Evolutionary conservation across 768 basidiomycete species (phyloP), one percentile per base, ranked within the genome.

Genomic region (Leccinum olivaceopallidum): DNA sequence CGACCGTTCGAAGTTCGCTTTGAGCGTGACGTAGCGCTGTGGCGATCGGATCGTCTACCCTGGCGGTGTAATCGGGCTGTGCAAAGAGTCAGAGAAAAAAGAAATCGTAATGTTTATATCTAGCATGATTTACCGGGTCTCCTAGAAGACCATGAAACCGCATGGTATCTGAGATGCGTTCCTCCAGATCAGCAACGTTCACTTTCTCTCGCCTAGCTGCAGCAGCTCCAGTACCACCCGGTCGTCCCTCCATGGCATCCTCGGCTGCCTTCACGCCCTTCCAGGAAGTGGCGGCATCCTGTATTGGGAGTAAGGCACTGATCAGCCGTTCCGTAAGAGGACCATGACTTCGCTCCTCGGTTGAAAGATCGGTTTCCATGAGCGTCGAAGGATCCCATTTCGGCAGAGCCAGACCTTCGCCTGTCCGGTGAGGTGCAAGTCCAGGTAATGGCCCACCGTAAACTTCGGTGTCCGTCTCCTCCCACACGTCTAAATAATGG

Each of bases 21-120:
- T 99, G 97, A 18, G 93, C 91, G 48, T 92, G 88, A 3, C 96
- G 89, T 1, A 99, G 83, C 1, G 93, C 90, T 2, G 91, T 87
- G 8, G 95, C 89, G 53, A 99, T 92, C 34, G 95, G 95, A 73
- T 99, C 97, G 71, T 98, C 96, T 39, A 95, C 89, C 61, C 89
- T 86, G 50, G 86, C 81, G 24, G 84, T 78, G 68, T 84, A 92
- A 71, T 92, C 86, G 52, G 89, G 88, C 89, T 91, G 62, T 26
- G 44, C 12, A 47, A 65, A 49, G 55, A 60, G 51, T 71, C 60
- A 75, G 69, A 73, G 65, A 47, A 62, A 56, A 61, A 24, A 22
- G 55, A 28, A 12, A 20, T 58, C 22, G 16, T 7, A 5, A 57
- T 55, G 60, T 34, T 53, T 53, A 58, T 44, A 55, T 65, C 55